These are phyloP conservation scores for Xylaria sp. DNA, from an alignment of 2,329 filamentous ascomycete genomes.

Conservation along the genomic window DNA sequence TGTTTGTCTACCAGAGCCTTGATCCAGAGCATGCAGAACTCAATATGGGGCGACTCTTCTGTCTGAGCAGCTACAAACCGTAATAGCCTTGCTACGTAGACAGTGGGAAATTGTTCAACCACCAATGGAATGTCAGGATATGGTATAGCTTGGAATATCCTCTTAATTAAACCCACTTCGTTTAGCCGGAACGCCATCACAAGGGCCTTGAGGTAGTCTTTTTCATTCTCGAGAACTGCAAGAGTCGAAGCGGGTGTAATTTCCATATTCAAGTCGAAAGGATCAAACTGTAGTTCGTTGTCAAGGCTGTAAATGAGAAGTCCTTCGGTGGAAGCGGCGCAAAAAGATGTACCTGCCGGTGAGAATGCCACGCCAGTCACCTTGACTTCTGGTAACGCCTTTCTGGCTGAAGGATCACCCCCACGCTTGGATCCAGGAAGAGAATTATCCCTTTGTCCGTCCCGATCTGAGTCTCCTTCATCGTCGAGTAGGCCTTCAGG, in stretches of 20 bases:
- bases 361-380: slow-evolving; percentile 88
- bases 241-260: slow-evolving; percentile 90
- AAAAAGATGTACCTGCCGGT: slow-evolving; percentile 89
- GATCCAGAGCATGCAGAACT: slow-evolving; percentile 95
- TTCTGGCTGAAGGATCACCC: slow-evolving; percentile 81
- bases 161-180: slow-evolving; percentile 81
- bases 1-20: slow-evolving; percentile 83
- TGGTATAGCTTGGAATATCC: slow-evolving; percentile 87
- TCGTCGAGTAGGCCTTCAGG: slow-evolving; percentile 86
- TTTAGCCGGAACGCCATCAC: slow-evolving; percentile 98
- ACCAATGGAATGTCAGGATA: slow-evolving; percentile 78
- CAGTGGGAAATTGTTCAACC: slow-evolving; percentile 79
- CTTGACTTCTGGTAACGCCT: slow-evolving; percentile 80
- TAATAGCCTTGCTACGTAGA: slow-evolving; percentile 87
- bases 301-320: slow-evolving; percentile 94
- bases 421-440: slow-evolving; percentile 89
- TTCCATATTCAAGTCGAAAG: slow-evolving; percentile 93
- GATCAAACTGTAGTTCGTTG: slow-evolving; percentile 85
- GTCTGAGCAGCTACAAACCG: slow-evolving; percentile 89
- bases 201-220: slow-evolving; percentile 88
- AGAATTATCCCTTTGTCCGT: slow-evolving; percentile 80
- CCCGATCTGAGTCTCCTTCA: slow-evolving; percentile 84
- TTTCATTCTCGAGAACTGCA: slow-evolving; percentile 70
- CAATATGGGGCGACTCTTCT: slow-evolving; percentile 90
- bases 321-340: slow-evolving; percentile 93